These are phyloP conservation scores for Sporobolomyces roseus DNA, from an alignment of 768 basidiomycete species.

Conservation along the genomic window DNA sequence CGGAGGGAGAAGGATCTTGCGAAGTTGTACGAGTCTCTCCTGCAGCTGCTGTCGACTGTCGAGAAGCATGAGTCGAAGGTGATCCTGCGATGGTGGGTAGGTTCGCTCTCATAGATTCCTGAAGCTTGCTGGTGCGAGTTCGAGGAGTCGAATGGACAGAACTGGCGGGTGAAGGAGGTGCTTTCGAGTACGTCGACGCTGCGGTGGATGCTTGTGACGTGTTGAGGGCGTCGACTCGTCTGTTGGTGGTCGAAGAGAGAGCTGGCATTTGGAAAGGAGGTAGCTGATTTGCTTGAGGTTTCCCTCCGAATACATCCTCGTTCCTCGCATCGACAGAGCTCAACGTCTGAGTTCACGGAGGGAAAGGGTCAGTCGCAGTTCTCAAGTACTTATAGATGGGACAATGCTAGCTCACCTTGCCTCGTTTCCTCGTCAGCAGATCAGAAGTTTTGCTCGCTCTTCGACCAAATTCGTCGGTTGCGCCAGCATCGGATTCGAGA, in stretches of 20 bases:
- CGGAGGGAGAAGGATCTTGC: slow-evolving; percentile 7
- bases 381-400: slow-evolving; percentile 21
- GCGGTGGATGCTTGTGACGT: slow-evolving; percentile 54
- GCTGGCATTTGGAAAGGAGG: slow-evolving; percentile 90
- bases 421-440: slow-evolving; percentile 80
- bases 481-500: slow-evolving; percentile 22
- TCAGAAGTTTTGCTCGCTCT: slow-evolving; percentile 63
- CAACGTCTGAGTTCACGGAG: slow-evolving; percentile 4
- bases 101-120: slow-evolving; percentile 48
- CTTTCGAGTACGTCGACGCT: slow-evolving; percentile 8
- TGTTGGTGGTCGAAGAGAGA: slow-evolving; percentile 72
- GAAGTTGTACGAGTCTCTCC: neutral
- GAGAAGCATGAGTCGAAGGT: slow-evolving; percentile 57
- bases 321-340: slow-evolving; percentile 28
- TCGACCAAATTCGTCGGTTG: slow-evolving; percentile 42
- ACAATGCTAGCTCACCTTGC: slow-evolving; percentile 62
- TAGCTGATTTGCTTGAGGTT: slow-evolving; percentile 56
- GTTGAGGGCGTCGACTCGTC: slow-evolving; percentile 73
- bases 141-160: slow-evolving; percentile 19
- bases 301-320: slow-evolving; percentile 74
- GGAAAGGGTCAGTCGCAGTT: neutral
- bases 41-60: neutral
- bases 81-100: slow-evolving; percentile 91
- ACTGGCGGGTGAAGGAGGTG: slow-evolving; percentile 4
- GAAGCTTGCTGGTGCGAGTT: slow-evolving; percentile 27